These are phyloP conservation scores for Forsythia viridissima DNA, from an alignment of 257 asterid species.

Conservation along the genomic window DNA sequence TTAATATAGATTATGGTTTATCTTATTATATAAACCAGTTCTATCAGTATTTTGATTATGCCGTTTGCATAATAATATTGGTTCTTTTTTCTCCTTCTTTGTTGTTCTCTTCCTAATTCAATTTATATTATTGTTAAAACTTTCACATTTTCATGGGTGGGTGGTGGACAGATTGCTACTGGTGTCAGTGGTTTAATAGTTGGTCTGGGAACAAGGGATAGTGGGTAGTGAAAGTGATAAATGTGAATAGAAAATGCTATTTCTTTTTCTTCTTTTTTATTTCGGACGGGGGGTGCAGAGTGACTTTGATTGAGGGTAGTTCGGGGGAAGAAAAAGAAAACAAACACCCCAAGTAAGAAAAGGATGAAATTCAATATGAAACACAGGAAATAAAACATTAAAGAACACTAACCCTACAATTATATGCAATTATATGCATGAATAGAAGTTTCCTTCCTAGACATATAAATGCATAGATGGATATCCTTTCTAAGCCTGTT, in stretches of 20 bases:
- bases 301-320: not conserved
- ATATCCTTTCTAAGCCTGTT: not conserved
- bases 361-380: not conserved
- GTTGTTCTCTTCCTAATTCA: no score
- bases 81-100: no score
- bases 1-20: no score
- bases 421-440: not conserved
- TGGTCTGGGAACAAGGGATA: not conserved
- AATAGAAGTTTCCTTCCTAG: not conserved
- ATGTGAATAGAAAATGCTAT: not conserved
- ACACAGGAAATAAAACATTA: not conserved
- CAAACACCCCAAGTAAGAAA: not conserved
- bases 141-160: not conserved
- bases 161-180: not conserved
- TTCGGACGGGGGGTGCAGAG: not conserved
- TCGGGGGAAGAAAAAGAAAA: not conserved
- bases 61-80: no score
- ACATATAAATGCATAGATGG: not conserved
- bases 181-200: not conserved
- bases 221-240: not conserved
- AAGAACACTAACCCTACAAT: not conserved
- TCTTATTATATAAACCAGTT: no score
- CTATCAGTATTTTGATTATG: no score
- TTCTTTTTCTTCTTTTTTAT: not conserved
- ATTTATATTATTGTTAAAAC: no score